Percentiles rank a stretch among this genome's conserved stretches.
Evolutionary conservation across 192 early-diverging fungal species (phyloP).

Genomic region (Coemansia sp.): DNA sequence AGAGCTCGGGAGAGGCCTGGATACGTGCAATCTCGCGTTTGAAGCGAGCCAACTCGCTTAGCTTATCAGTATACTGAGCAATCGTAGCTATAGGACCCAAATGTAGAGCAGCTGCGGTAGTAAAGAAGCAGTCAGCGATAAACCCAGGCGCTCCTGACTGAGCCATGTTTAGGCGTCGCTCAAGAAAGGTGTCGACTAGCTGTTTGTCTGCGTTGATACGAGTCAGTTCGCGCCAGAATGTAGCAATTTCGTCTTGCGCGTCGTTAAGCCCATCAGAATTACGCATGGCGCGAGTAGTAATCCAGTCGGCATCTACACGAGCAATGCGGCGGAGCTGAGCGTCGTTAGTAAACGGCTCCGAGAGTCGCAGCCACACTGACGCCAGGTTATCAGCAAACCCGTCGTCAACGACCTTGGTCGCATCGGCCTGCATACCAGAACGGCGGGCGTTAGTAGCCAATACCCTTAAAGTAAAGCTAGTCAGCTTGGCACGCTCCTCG

Average conservation of each 20-base stretch:
- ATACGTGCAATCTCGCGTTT: constrained; percentile 69
- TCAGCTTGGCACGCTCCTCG: constrained; percentile 59
- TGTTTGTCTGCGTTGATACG: constrained; percentile 78
- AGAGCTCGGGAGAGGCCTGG: constrained; percentile 23
- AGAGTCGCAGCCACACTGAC: constrained; percentile 65
- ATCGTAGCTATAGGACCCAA: constrained; percentile 77
- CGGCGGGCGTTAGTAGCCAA: constrained; percentile 70
- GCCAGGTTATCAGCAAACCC: constrained; percentile 85
- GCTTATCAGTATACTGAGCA: constrained; percentile 66
- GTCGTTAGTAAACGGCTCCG: constrained; percentile 85
- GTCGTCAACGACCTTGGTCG: constrained; percentile 72
- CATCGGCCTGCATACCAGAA: constrained; percentile 81
- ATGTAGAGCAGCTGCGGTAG: constrained; percentile 78
- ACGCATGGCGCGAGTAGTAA: constrained; percentile 62
- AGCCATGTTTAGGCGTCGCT: constrained; percentile 4
- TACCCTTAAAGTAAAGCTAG: constrained; percentile 69
- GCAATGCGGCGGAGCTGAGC: constrained; percentile 70
- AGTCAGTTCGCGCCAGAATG: constrained; percentile 69
- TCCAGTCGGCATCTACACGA: constrained; percentile 77
- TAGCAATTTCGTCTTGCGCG: constrained; percentile 31
- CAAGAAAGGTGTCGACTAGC: constrained; percentile 64
- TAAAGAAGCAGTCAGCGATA: constrained; percentile 87
- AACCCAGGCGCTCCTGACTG: constrained; percentile 63
- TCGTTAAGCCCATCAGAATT: constrained; percentile 54
- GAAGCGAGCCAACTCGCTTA: constrained; percentile 71